Conservation (phyloP, 768 basidiomycete genomes). For the Polyporus arcularius region DNA sequence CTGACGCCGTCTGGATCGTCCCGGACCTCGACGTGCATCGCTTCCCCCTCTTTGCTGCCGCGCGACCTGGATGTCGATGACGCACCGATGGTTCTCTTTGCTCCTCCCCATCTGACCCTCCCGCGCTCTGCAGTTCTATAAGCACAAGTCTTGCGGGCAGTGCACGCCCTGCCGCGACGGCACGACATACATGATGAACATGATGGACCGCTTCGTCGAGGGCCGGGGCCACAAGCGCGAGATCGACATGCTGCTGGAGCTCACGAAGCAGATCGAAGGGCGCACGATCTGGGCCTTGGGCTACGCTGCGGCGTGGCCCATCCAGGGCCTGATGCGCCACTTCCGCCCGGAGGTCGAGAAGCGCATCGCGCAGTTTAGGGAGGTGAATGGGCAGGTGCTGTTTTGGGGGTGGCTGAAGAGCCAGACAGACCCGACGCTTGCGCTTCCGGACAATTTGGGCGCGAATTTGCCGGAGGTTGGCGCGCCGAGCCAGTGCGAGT, state of each 20-base stretch:
- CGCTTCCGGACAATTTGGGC: slow-evolving; percentile 76
- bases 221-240: slow-evolving; percentile 90
- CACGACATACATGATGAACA: slow-evolving; percentile 99
- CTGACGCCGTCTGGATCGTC: no score
- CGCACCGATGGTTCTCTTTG: no score
- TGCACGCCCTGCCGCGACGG: slow-evolving; percentile 94
- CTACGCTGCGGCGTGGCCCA: slow-evolving; percentile 98
- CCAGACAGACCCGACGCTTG: slow-evolving; percentile 67
- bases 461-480: slow-evolving; percentile 42
- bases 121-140: slow-evolving; percentile 70
- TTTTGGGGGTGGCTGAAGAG: slow-evolving; percentile 82
- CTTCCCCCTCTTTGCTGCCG: no score
- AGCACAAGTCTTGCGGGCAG: slow-evolving; percentile 98
- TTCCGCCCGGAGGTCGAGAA: slow-evolving; percentile 95
- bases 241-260: slow-evolving; percentile 96
- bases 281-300: slow-evolving; percentile 97
- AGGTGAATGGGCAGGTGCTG: slow-evolving; percentile 75
- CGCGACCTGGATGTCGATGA: no score
- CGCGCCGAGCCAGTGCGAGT: slow-evolving; percentile 18
- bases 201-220: slow-evolving; percentile 97
- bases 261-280: slow-evolving; percentile 98
- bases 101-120: no score
- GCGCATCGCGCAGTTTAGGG: slow-evolving; percentile 79
- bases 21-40: no score
- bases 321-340: slow-evolving; percentile 96